These are phyloP conservation scores for Leishmania turanica DNA, from an alignment of 208 protist genomes.

Conservation along the genomic window DNA sequence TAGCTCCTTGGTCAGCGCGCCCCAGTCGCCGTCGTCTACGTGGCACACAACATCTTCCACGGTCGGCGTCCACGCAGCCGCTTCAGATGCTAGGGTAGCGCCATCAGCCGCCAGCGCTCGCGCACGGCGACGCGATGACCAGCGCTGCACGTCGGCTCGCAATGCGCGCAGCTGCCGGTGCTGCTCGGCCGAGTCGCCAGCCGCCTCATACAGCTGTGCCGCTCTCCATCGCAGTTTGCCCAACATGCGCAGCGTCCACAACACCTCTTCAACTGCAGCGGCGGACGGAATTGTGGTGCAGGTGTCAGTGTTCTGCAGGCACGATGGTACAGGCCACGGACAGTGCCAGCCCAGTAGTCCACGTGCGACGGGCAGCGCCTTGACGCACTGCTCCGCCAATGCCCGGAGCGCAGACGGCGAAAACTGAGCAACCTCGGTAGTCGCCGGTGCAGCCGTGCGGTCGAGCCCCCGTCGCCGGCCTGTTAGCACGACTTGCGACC, in stretches of 20 bases:
- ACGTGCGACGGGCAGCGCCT: slow-evolving; percentile 29
- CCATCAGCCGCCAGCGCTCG: neutral
- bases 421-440: neutral
- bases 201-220: slow-evolving; percentile 30
- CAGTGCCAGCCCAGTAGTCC: slow-evolving; percentile 36
- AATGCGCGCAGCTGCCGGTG: slow-evolving; percentile 13
- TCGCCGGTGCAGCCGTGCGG: neutral
- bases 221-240: slow-evolving; percentile 44
- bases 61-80: neutral
- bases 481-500: slow-evolving; percentile 29
- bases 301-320: neutral
- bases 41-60: slow-evolving; percentile 28
- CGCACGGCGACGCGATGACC: slow-evolving; percentile 10
- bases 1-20: slow-evolving; percentile 13
- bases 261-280: slow-evolving; percentile 13
- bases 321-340: slow-evolving; percentile 19
- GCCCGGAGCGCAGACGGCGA: slow-evolving; percentile 4
- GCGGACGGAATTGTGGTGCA: neutral
- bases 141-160: slow-evolving; percentile 29
- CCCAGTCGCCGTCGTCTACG: slow-evolving; percentile 15
- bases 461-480: slow-evolving; percentile 8
- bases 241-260: slow-evolving; percentile 46
- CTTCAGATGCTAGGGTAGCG: neutral
- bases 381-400: slow-evolving; percentile 28
- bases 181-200: slow-evolving; percentile 16